Evolutionary conservation across 2,329 filamentous ascomycete genomes (phyloP), one percentile per base, ranked within the genome.

Genomic region (Ceratocystis lukuohia): DNA sequence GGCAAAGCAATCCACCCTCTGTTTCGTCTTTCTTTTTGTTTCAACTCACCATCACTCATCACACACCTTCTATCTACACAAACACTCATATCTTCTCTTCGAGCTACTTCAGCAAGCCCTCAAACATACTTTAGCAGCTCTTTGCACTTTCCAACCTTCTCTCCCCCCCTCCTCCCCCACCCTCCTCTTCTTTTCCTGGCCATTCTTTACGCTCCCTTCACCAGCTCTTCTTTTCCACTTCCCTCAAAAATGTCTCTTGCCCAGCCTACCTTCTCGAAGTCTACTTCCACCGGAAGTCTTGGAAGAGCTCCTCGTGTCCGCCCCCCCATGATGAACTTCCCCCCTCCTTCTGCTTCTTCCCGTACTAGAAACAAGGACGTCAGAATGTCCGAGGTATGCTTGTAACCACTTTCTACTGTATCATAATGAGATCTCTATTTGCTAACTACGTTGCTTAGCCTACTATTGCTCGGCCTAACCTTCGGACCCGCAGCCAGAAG

Each of bases 401-500:
- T 33, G 33, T 63, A 66, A 45, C 22, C 10, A 48, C 17, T 10
- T 25, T 8, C 3, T 28, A n/a, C 6, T 56, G 59, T 15, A 17
- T 33, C 12, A 59, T 37, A 20, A 7, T 15, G 7, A 33, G 15
- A 41, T 12, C 10, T 41, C 37, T n/a, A 30, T 20, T 7, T 59
- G 56, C 56, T 59, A 37, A 59, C 56, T 5, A 37, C 22, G 3
- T 59, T 3, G 28, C 2, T 8, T 37, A 61, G 61, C 22, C 53
- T 45, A 61, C 48, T 45, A 61, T 65, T 30, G 17, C 28, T 3
- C 61, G 64, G 28, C 67, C 67, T 8, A 68, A 66, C 45, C 41
- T 66, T 25, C 61, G 67, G 25, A 33, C 61, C 22, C 64, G 65
- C 25, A 28, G 30, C 33, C 61, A 56, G 45, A 46, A 37, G 46